Evolutionary conservation across 2,329 filamentous ascomycete species (phyloP), one percentile per base, ranked within the genome.

Genomic region (Clonostachys chloroleuca): DNA sequence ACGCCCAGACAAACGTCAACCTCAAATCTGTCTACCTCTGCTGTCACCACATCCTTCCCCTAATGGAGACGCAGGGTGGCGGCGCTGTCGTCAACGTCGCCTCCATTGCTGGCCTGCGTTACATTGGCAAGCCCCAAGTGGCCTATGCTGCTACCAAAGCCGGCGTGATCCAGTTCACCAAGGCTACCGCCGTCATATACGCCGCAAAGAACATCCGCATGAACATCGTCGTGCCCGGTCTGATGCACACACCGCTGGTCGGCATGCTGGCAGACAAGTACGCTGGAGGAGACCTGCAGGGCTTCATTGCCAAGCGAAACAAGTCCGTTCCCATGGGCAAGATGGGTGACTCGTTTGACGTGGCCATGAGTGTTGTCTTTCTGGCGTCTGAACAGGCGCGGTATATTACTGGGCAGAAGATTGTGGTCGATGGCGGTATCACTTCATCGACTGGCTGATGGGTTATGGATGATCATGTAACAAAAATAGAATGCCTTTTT

Each of bases 321-420:
- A 62, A 61, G 6, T 79, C 83, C 54, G 77, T 83, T 1, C 81
- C 81, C 0, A 76, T 78, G 66, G 78, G 78, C 0, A 66, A 62
- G 35, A 82, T 84, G 72, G 80, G 80, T 0, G 73, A 78, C 56
- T 75, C 78, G 1, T 78, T 75, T 65, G 81, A 84, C 59, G 75
- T 84, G 5, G 77, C 79, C 0, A 72, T 78, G 57, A 70, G 78
- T 2, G 77, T 72, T 5, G 56, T 78, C 12, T 84, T 81, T 52
- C 64, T 85, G 47, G 79, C 71, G 5, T 81, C 77, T 36, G 72
- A 78, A 41, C 78, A 81, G 51, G 76, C 80, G 4, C 69, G 65
- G 36, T 85, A 85, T 56, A 74, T 85, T 5, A 84, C 79, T 1
- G 81, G 81, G 1, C 71, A 75, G 55, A 70, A 73, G 56, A 61